Evolutionary conservation across 176 grass and related monocot genomes (phyloP).

Genomic region (Raddia distichophylla): DNA sequence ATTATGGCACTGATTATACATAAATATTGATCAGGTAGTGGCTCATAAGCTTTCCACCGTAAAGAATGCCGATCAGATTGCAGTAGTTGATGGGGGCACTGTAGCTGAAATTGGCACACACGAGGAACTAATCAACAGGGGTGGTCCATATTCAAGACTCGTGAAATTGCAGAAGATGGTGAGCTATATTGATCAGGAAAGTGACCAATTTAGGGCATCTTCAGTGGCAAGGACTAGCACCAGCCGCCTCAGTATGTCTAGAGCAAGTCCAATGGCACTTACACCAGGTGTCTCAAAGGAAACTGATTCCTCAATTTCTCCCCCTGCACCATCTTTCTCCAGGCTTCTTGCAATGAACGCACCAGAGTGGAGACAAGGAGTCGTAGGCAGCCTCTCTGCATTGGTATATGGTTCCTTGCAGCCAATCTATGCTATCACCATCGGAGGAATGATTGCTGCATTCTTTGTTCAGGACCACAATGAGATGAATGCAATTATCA

Average conservation of each 20-base stretch:
- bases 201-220: constrained; percentile 65
- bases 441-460: constrained; percentile 93
- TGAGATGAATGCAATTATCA: constrained; percentile 82
- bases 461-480: constrained; percentile 81
- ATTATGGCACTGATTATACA: constrained; percentile 28
- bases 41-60: constrained; percentile 98
- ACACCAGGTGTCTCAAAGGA: constrained; percentile 58
- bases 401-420: constrained; percentile 89
- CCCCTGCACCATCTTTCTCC: constrained; percentile 78
- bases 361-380: constrained; percentile 91
- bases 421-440: constrained; percentile 86
- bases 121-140: constrained; percentile 79
- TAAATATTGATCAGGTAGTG: constrained; percentile 67
- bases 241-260: constrained; percentile 76
- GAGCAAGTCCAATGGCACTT: constrained; percentile 81
- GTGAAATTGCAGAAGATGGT: constrained; percentile 94
- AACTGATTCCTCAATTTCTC: constrained; percentile 37
- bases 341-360: constrained; percentile 95
- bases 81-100: constrained; percentile 77
- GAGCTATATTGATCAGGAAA: constrained; percentile 93
- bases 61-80: constrained; percentile 93
- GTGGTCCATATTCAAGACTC: constrained; percentile 79
- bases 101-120: constrained; percentile 93
- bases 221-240: constrained; percentile 77
- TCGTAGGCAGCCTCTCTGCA: constrained; percentile 75